Evolutionary conservation across 164 flowering plant genomes (phyloP).

Genomic region (Aristolochia californica): DNA sequence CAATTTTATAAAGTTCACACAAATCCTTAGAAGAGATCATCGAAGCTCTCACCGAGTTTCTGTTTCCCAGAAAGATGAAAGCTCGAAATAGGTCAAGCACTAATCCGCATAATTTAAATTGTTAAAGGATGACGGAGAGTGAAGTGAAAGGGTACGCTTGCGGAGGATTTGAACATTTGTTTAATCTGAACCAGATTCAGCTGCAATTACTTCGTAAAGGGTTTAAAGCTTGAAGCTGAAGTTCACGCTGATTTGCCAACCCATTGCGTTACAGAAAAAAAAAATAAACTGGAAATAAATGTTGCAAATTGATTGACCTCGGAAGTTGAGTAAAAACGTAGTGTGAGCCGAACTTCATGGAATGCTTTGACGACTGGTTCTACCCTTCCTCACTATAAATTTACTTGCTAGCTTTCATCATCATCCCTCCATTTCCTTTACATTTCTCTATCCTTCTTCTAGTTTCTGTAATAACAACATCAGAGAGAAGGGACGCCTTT

Average conservation of each 20-base stretch:
- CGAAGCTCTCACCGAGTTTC: too few relatives aligned
- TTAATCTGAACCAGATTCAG: too few relatives aligned
- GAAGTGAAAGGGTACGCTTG: too few relatives aligned
- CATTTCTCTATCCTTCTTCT: background rate
- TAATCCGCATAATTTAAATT: too few relatives aligned
- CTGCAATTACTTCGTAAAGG: too few relatives aligned
- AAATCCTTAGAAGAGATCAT: too few relatives aligned
- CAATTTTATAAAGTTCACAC: too few relatives aligned
- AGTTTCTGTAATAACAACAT: background rate
- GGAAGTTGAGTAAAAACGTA: background rate
- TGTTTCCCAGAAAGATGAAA: too few relatives aligned
- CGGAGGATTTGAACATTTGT: too few relatives aligned
- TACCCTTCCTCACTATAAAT: background rate
- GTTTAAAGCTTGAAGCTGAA: too few relatives aligned
- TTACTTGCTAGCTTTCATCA: background rate
- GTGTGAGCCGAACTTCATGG: constrained; percentile 1
- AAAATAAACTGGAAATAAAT: background rate
- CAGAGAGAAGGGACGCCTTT: background rate
- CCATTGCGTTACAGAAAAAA: background rate
- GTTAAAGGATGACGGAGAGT: too few relatives aligned
- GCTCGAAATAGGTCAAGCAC: too few relatives aligned
- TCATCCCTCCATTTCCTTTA: background rate
- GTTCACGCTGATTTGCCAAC: background rate
- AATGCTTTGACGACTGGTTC: background rate
- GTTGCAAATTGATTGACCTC: background rate